Evolutionary conservation across 139 green algal genomes (phyloP).

Genomic region (Chlorella sp.): DNA sequence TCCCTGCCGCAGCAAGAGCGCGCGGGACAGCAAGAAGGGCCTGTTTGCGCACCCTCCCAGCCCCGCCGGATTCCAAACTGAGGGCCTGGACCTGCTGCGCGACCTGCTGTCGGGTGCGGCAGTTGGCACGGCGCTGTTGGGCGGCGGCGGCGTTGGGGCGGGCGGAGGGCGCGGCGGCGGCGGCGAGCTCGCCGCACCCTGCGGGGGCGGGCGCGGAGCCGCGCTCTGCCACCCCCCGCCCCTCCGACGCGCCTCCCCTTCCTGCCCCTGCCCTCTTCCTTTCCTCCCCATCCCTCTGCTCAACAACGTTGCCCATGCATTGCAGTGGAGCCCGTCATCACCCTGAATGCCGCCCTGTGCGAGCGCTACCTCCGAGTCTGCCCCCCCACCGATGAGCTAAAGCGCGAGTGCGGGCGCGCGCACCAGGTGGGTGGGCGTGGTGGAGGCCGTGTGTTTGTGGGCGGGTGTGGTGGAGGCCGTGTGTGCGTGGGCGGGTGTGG

Average conservation of each 20-base stretch:
- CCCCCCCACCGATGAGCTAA: slow-evolving; percentile 57
- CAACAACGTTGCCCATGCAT: too few species aligned
- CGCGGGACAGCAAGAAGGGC: slow-evolving; percentile 5
- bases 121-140: too few species aligned
- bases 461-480: too few species aligned
- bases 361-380: slow-evolving; percentile 68
- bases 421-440: slow-evolving; percentile 3
- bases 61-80: slow-evolving; percentile 16
- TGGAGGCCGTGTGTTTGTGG: too few species aligned
- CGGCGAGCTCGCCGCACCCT: too few species aligned
- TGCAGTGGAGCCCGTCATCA: slow-evolving; percentile 38
- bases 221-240: too few species aligned
- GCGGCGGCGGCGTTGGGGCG: too few species aligned
- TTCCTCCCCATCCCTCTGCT: too few species aligned
- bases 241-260: too few species aligned
- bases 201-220: too few species aligned
- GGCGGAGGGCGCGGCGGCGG: too few species aligned
- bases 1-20: neutral
- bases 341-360: slow-evolving; percentile 79
- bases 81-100: slow-evolving; percentile 41
- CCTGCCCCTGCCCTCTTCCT: neutral
- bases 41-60: slow-evolving; percentile 59
- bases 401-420: slow-evolving; percentile 46
- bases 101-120: slow-evolving; percentile 72
- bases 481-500: too few species aligned